phyloP scores from a whole-genome alignment of 208 protist genomes.

The Acanthamoeba triangularis region DNA sequence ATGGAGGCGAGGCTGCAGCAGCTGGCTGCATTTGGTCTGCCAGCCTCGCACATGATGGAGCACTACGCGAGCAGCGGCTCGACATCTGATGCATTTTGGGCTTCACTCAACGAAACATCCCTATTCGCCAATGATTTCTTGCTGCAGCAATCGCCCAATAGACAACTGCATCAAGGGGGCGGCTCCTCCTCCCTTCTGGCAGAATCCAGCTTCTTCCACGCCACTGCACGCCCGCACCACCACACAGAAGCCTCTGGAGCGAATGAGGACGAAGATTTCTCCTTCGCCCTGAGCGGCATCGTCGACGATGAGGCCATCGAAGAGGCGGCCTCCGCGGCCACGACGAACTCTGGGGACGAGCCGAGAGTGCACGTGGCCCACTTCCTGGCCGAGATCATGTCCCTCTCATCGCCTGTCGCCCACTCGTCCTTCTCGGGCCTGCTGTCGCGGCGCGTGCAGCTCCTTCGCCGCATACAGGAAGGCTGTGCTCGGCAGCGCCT shows the following conservation, averaged over 20 bases:
- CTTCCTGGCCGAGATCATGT: neutral
- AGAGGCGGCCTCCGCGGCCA: neutral
- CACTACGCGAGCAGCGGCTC: neutral
- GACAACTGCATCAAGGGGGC: neutral
- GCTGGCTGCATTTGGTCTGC: neutral
- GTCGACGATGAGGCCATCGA: neutral
- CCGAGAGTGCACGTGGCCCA: neutral
- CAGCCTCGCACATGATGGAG: neutral
- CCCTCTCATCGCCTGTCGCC: neutral
- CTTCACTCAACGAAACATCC: neutral
- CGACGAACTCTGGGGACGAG: neutral
- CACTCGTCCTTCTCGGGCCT: slow-evolving; percentile 30
- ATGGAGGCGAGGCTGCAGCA: neutral
- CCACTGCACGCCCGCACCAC: neutral
- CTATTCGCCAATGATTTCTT: slow-evolving; percentile 42
- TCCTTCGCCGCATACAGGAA: slow-evolving; percentile 13
- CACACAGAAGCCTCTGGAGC: neutral
- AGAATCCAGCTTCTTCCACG: neutral
- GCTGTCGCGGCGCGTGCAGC: neutral
- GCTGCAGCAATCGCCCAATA: neutral
- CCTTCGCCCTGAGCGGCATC: neutral
- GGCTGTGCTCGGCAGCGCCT: neutral
- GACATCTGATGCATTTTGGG: neutral
- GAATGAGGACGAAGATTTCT: neutral
- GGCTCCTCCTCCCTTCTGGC: neutral